A percentile compares a stretch with the other conserved stretches of the same genome.
Evolutionary conservation across 352 stramenopile species (phyloP).

Genomic region (Phytophthora tentaculata): DNA sequence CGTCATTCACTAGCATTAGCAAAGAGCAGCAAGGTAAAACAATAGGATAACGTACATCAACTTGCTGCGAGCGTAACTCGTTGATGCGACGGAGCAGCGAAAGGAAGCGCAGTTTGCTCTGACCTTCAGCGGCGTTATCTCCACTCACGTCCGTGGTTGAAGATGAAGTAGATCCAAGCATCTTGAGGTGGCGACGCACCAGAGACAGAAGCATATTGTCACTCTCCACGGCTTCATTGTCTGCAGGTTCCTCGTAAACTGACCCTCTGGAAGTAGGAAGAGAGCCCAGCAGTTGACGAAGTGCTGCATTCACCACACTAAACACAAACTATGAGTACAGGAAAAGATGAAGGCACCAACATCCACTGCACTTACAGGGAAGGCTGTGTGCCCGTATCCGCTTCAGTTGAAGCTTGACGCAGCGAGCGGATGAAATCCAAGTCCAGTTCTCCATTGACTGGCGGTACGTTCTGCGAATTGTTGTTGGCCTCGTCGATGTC

Average conservation of each 20-base stretch:
- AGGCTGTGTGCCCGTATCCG: not conserved
- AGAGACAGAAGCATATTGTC: conserved; percentile 43
- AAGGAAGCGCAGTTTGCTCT: conserved; percentile 73
- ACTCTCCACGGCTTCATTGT: conserved; percentile 25
- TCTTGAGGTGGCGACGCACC: conserved; percentile 37
- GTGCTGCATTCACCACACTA: conserved; percentile 36
- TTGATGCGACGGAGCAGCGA: conserved; percentile 84
- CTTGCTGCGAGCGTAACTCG: conserved; percentile 83
- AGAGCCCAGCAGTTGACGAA: conserved; percentile 36
- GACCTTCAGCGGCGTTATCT: conserved; percentile 41
- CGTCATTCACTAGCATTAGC: conserved; percentile 8
- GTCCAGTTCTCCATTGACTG: conserved; percentile 60
- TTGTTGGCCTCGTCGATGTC: conserved; percentile 78
- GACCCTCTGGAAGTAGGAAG: conserved; percentile 14
- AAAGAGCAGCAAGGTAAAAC: conserved; percentile 6
- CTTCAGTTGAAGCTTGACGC: conserved; percentile 34
- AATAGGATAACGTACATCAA: conserved; percentile 47
- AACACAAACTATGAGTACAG: not conserved
- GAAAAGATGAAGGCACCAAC: not conserved
- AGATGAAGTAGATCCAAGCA: conserved; percentile 32
- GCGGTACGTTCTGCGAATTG: conserved; percentile 33
- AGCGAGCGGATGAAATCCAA: conserved; percentile 69
- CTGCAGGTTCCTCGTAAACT: conserved; percentile 5
- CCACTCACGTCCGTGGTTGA: conserved; percentile 13
- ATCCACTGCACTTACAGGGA: conserved; percentile 15